phyloP scores from a whole-genome alignment of 2,329 filamentous ascomycete genomes.

The Fusarium annulatum region DNA sequence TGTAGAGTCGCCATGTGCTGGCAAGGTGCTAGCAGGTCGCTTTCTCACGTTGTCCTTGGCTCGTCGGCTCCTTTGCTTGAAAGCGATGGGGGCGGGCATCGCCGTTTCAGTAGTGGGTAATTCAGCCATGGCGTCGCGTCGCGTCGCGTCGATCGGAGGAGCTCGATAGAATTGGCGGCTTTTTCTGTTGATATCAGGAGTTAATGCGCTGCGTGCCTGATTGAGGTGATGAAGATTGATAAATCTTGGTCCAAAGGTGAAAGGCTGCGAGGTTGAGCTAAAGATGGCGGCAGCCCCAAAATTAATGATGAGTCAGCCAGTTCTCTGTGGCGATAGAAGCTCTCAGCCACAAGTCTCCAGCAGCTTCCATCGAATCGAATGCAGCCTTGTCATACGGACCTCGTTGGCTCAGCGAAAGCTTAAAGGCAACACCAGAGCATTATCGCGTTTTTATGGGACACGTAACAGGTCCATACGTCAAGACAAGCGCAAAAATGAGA shows the following conservation, averaged over 20 bases:
- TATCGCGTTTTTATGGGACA: not conserved
- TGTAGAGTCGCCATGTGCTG: not conserved
- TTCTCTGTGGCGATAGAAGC: not conserved
- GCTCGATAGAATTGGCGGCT: not conserved
- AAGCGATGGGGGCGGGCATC: not conserved
- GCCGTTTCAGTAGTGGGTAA: not conserved
- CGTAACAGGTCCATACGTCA: not conserved
- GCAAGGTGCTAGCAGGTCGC: not conserved
- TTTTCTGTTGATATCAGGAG: not conserved
- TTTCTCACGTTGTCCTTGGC: not conserved
- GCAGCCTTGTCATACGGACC: not conserved
- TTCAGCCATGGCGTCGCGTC: not conserved
- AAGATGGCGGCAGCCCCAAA: not conserved
- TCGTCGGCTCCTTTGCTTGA: not conserved
- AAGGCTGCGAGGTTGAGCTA: not conserved
- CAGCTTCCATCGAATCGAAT: not conserved
- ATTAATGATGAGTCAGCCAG: not conserved
- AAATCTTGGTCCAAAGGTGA: not conserved
- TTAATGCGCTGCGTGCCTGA: not conserved
- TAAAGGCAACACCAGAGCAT: not conserved
- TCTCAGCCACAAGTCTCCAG: not conserved
- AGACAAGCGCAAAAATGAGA: no score
- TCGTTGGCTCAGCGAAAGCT: not conserved
- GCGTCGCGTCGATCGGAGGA: not conserved
- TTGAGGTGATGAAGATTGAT: not conserved